These are phyloP conservation scores for Toxicodendron radicans DNA, from an alignment of 345 rosid species.

Conservation along the genomic window DNA sequence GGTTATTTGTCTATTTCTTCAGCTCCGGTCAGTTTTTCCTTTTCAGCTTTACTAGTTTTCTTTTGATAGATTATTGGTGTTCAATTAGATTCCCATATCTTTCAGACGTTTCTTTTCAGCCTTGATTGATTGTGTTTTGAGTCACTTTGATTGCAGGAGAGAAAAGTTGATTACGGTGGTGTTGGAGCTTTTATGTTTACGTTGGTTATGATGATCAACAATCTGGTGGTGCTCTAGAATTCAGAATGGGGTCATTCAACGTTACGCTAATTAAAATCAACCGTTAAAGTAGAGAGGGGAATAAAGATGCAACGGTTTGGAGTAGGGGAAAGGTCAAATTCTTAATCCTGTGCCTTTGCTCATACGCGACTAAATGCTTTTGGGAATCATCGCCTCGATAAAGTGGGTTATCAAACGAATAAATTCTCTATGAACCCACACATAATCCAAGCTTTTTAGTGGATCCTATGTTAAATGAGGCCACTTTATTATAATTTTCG, in stretches of 20 bases:
- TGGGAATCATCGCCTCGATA: slow-evolving; percentile 5
- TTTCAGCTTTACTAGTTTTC: not conserved
- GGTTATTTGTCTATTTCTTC: slow-evolving; percentile 56
- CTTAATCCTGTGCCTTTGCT: slow-evolving; percentile 18
- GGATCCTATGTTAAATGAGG: not conserved
- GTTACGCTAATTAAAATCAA: not conserved
- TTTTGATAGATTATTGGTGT: not conserved
- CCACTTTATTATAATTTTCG: too few species aligned
- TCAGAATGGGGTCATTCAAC: not conserved
- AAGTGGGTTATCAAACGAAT: not conserved
- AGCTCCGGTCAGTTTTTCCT: slow-evolving; percentile 30
- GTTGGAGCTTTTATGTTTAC: not conserved
- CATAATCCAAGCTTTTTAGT: too few species aligned
- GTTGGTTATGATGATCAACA: slow-evolving; percentile 11
- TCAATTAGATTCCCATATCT: not conserved
- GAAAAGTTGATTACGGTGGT: not conserved
- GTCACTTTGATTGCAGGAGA: slow-evolving; percentile 15
- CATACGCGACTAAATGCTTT: slow-evolving; percentile 13
- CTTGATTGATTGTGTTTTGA: not conserved
- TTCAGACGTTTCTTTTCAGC: not conserved
- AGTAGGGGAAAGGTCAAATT: slow-evolving; percentile 23
- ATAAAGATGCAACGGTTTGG: not conserved
- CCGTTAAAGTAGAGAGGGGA: not conserved
- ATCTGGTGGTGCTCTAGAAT: not conserved
- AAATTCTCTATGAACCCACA: not conserved